phyloP scores from a whole-genome alignment of 2,329 filamentous ascomycete species.

The Remersonia thermophila region DNA sequence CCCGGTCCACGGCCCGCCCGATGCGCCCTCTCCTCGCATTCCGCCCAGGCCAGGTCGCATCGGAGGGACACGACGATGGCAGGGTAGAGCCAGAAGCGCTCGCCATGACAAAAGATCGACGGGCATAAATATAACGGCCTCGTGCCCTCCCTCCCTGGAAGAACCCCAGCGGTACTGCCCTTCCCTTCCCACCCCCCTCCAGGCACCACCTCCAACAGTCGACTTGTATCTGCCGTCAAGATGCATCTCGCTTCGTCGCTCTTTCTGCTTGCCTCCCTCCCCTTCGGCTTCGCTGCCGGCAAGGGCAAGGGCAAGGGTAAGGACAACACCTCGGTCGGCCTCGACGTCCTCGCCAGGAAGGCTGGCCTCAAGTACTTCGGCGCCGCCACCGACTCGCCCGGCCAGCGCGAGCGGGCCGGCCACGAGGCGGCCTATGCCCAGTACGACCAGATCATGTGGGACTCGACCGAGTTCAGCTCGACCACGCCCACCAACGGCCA shows the following conservation, averaged over 20 bases:
- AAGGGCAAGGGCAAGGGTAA: constrained; percentile 4
- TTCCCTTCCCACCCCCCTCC: neutral
- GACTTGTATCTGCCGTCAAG: constrained; percentile 3
- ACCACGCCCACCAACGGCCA: constrained; percentile 49
- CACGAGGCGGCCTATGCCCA: constrained; percentile 35
- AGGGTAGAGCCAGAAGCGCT: constrained; percentile 3
- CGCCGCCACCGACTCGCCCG: constrained; percentile 43
- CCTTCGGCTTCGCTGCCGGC: constrained; percentile 9
- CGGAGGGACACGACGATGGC: neutral
- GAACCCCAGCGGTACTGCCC: too few species aligned
- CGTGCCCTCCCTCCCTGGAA: too few species aligned
- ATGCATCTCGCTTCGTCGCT: constrained; percentile 14
- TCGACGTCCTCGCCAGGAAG: constrained; percentile 28
- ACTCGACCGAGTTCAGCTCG: constrained; percentile 47
- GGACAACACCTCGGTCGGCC: constrained; percentile 8
- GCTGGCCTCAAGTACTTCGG: constrained; percentile 49
- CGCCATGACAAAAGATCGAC: too few species aligned
- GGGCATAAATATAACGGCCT: too few species aligned
- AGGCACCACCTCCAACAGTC: neutral
- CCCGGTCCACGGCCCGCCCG: constrained; percentile 7
- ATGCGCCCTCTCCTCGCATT: constrained; percentile 1
- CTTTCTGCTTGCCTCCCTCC: constrained; percentile 10
- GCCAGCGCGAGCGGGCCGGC: constrained; percentile 32
- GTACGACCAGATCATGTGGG: constrained; percentile 42
- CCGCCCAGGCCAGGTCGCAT: constrained; percentile 3